phyloP scores from a whole-genome alignment of 75 land plant species.

The Larix kaempferi region DNA sequence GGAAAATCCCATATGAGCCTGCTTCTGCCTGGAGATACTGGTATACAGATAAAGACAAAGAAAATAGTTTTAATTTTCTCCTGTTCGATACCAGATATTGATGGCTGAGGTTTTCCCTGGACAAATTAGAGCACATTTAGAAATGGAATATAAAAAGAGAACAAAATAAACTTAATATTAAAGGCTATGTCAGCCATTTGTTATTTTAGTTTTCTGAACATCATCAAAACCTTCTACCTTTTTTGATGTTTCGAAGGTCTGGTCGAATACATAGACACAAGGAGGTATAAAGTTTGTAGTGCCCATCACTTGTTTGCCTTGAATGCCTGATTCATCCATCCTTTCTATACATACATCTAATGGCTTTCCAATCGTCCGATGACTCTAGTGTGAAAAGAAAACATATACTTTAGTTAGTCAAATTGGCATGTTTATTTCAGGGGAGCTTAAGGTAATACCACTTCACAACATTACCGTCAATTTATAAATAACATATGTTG shows the following conservation, averaged over 20 bases:
- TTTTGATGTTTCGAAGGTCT: not conserved
- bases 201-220: not conserved
- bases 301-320: slow-evolving; percentile 31
- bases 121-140: not conserved
- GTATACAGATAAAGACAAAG: slow-evolving; percentile 63
- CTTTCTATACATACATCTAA: slow-evolving; percentile 33
- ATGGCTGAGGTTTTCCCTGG: not conserved
- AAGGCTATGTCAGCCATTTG: not conserved
- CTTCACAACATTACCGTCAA: not conserved
- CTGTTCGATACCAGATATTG: not conserved
- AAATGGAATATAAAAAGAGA: not conserved
- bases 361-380: slow-evolving; percentile 68
- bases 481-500: not conserved
- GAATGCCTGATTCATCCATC: slow-evolving; percentile 45
- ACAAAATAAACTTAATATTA: not conserved
- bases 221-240: not conserved
- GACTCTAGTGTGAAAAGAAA: slow-evolving; percentile 19
- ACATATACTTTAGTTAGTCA: slow-evolving; percentile 3
- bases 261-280: slow-evolving; percentile 19
- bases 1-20: slow-evolving; percentile 78
- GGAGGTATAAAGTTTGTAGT: slow-evolving; percentile 50
- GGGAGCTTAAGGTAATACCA: not conserved
- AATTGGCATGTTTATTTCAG: not conserved
- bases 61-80: slow-evolving; percentile 16
- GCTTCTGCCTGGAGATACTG: slow-evolving; percentile 77